Conservation (phyloP, 1,284 basidiomycete species). For the Fereydounia khargensis region DNA sequence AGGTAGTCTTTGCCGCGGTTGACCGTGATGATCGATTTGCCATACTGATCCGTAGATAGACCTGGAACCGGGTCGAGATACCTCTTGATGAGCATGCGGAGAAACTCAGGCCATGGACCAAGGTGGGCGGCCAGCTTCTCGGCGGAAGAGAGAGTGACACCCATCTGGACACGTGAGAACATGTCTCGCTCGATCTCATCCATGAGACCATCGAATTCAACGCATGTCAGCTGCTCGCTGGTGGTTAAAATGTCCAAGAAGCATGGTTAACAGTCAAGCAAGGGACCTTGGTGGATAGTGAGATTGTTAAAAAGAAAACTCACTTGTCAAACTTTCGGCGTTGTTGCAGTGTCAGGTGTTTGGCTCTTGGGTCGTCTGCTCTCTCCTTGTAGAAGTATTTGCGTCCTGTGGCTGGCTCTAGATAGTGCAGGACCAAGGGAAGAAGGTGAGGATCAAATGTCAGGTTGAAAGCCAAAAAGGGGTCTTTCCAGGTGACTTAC, state of each 20-base stretch:
- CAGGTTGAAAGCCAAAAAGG: no score
- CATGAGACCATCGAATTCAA: conserved; percentile 26
- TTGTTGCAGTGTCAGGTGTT: conserved; percentile 12
- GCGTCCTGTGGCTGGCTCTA: conserved; percentile 15
- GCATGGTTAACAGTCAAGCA: no score
- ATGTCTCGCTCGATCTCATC: conserved; percentile 39
- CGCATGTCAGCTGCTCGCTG: conserved; percentile 26
- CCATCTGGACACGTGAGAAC: conserved; percentile 46
- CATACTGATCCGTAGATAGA: conserved; percentile 15
- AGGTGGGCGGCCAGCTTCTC: conserved; percentile 39
- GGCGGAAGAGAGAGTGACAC: conserved; percentile 33
- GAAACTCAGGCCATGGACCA: conserved; percentile 29
- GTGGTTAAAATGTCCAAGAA: no score
- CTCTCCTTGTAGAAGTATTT: conserved; percentile 33
- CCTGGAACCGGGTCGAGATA: conserved; percentile 21
- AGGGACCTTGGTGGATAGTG: no score
- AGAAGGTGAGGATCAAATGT: no score
- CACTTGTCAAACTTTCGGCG: conserved; percentile 34
- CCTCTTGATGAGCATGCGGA: conserved; percentile 33
- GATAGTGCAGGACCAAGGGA: no score
- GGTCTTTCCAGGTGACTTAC: no score
- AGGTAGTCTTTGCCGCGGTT: conserved; percentile 28
- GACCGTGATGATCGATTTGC: conserved; percentile 15
- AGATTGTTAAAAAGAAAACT: no score
- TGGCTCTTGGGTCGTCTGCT: conserved; percentile 6